Conservation (phyloP, 179 eudicot species). For the Heliamphora pulchella region DNA sequence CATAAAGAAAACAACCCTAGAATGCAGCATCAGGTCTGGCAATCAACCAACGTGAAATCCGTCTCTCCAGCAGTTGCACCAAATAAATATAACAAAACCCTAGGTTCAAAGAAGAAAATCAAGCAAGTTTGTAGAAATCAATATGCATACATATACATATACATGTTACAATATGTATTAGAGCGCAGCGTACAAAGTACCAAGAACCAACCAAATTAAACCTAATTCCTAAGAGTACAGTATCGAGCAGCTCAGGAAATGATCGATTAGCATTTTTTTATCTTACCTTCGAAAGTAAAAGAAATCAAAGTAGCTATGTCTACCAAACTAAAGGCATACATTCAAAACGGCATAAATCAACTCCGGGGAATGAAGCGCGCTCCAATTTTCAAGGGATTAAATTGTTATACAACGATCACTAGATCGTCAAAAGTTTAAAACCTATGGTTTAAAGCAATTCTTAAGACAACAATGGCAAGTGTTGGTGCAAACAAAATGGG, state of each 20-base stretch:
- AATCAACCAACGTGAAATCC: background rate
- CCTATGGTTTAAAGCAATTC: background rate
- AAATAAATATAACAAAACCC: conserved; percentile 13
- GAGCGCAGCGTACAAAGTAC: background rate
- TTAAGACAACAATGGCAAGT: background rate
- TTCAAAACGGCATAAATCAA: background rate
- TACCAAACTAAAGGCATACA: background rate
- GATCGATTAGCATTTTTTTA: background rate
- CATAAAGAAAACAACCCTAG: background rate
- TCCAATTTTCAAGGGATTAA: no score
- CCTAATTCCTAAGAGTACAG: background rate
- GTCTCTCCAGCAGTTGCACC: background rate
- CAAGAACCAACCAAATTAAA: background rate
- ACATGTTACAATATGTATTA: background rate
- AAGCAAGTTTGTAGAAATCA: background rate
- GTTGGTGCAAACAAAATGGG: background rate
- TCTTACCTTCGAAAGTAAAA: background rate
- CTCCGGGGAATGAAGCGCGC: background rate
- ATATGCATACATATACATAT: no score
- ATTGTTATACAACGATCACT: no score
- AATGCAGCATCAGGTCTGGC: background rate
- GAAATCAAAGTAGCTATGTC: background rate
- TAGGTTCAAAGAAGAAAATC: background rate
- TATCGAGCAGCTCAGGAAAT: background rate
- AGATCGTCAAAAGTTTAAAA: background rate